Base-by-base conservation (phyloP, 2,329 filamentous ascomycete genomes). In the Aspergillus arachidicola region DNA sequence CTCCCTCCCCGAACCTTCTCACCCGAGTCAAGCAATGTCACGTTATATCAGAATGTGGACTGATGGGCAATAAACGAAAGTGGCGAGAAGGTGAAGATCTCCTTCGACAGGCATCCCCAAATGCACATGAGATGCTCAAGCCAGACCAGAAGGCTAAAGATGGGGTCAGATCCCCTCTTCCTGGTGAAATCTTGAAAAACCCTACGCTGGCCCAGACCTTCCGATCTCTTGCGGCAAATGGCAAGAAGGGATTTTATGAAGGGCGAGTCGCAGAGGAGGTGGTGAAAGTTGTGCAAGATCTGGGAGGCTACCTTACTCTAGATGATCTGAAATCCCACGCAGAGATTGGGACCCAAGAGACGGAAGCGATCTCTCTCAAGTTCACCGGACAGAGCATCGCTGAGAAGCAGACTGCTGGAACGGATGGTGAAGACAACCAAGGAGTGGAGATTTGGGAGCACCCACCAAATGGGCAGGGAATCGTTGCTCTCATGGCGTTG, bases 401-500 rank as follows among this genome's bases (percentile, higher is more conserved):
- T 2, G 78, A 84, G 58, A 79, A 75, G 0, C 82, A 84, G 45
- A 76, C 75, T 10, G 66, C 78, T 45, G 80, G 80, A 58, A 79
- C 82, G 10, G 76, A 82, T 43, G 80, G 79, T 38, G 73, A 77
- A 43, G 62, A 73, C 10, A 74, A 78, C 65, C 75, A 81, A 72
- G 81, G 78, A 11, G 85, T 97, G 48, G 89, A 96, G 73, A 82
- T 99, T 0, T 98, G 94, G 94, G 95, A 99, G 74, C 94, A 98
- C 75, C 94, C 94, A 41, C 95, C 95, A 10, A 98, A 98, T 72
- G 94, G 95, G 0, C 95, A 98, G 79, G 95, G 95, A 1, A 94
- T 98, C 67, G 92, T 98, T 2, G 95, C 95, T 0, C 82, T 98
- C 36, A 97, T 98, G 90, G 92, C 95, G 0, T 83, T 99, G 0